Conservation (phyloP, 148 eudicot species). For the Dianthus caryophyllus region DNA sequence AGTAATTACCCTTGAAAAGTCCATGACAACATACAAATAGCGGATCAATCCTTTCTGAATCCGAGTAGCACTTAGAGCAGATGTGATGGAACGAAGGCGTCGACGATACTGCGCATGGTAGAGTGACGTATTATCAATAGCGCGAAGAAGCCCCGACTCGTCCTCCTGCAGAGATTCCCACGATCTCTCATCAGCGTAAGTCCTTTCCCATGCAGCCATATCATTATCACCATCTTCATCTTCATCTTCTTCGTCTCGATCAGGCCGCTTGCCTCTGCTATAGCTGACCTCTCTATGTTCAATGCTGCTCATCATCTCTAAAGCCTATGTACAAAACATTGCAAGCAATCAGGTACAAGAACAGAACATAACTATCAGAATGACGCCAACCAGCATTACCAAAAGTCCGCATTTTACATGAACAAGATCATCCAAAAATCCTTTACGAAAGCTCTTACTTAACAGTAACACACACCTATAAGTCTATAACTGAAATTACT, state of each 20-base stretch:
- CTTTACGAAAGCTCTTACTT: background rate
- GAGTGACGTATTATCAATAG: constrained; percentile 63
- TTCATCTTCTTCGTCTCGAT: constrained; percentile 56
- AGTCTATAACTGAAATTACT: too few relatives aligned
- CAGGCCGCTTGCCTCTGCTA: constrained; percentile 38
- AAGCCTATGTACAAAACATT: constrained; percentile 3
- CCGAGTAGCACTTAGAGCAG: constrained; percentile 52
- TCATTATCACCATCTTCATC: constrained; percentile 48
- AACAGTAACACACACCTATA: too few relatives aligned
- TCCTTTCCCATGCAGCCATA: constrained; percentile 79
- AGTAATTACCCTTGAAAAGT: constrained; percentile 73
- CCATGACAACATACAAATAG: constrained; percentile 64
- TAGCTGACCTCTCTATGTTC: constrained; percentile 37
- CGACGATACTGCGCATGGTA: constrained; percentile 81
- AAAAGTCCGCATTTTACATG: background rate
- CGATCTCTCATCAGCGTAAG: constrained; percentile 79
- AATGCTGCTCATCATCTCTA: constrained; percentile 26
- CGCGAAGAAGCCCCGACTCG: constrained; percentile 81
- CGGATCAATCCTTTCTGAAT: constrained; percentile 95
- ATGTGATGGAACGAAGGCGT: constrained; percentile 57
- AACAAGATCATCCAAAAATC: background rate
- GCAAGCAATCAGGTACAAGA: background rate
- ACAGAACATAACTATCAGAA: background rate
- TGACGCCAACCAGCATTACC: background rate
- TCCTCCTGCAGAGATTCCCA: constrained; percentile 95